Conservation (phyloP, 768 basidiomycete genomes). For the Podaxis sp. region DNA sequence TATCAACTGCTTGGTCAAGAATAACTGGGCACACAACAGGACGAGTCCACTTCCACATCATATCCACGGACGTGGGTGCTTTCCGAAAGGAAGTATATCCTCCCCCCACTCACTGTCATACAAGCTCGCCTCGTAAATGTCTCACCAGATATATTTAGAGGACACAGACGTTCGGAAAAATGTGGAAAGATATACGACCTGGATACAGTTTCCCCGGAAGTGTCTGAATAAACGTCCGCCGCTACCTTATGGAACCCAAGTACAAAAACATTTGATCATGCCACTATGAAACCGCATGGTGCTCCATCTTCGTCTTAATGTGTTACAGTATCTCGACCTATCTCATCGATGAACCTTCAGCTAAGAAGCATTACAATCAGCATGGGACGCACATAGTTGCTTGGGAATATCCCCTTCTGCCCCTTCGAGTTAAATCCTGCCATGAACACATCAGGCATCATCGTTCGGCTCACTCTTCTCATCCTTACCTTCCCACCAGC, state of each 20-base stretch:
- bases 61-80: not conserved
- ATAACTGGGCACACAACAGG: not conserved
- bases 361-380: slow-evolving; percentile 1
- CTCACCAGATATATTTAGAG: not conserved
- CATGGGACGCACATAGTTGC: slow-evolving; percentile 69
- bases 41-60: not conserved
- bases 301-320: not conserved
- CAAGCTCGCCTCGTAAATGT: not conserved
- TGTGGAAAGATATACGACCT: not conserved
- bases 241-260: not conserved
- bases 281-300: not conserved
- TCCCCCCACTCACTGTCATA: not conserved
- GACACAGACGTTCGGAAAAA: not conserved
- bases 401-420: slow-evolving; percentile 78
- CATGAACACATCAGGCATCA: slow-evolving; percentile 16
- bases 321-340: slow-evolving; percentile 9
- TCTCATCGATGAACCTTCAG: slow-evolving; percentile 1
- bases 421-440: slow-evolving; percentile 58
- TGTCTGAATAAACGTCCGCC: not conserved
- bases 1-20: not conserved
- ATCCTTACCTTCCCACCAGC: slow-evolving; percentile 81
- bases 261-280: not conserved
- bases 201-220: not conserved
- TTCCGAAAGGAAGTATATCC: not conserved
- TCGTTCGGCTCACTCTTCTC: not conserved